These are phyloP conservation scores for Pseudopyrenochaeta lycopersici DNA, from an alignment of 2,329 filamentous ascomycete genomes.

Conservation along the genomic window DNA sequence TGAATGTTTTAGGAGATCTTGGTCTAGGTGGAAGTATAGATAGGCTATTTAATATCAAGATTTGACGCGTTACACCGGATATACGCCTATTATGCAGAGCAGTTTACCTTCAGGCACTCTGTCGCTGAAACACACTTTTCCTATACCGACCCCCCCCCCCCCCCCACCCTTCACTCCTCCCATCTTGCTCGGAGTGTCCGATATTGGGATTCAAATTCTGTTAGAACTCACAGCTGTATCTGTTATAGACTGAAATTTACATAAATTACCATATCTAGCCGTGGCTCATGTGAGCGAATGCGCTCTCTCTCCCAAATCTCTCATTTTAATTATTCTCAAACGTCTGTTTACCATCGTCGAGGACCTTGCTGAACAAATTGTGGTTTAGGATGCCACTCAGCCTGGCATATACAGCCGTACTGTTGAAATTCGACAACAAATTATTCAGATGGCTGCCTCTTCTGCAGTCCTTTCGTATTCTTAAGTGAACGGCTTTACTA, in stretches of 20 bases:
- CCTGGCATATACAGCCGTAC: neutral
- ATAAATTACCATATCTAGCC: too few species aligned
- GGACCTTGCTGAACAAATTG: neutral
- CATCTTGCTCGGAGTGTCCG: neutral
- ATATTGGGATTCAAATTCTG: constrained; percentile 3
- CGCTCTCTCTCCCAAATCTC: constrained; percentile 1
- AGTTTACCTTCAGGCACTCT: neutral
- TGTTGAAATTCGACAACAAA: neutral
- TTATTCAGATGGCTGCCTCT: neutral
- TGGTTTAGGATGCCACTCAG: neutral
- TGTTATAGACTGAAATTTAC: constrained; percentile 2
- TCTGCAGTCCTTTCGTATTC: neutral
- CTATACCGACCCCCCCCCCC: too few species aligned
- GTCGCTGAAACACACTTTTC: neutral
- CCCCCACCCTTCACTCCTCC: too few species aligned
- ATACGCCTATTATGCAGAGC: neutral
- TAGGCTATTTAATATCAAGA: constrained; percentile 3
- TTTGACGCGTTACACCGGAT: constrained; percentile 4
- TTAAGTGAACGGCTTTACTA: too few species aligned
- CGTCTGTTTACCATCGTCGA: constrained; percentile 6
- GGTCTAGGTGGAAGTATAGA: too few species aligned
- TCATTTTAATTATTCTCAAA: neutral
- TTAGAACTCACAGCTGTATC: constrained; percentile 6
- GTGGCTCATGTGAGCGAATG: constrained; percentile 7
- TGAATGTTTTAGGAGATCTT: too few species aligned